Evolutionary conservation across 2,329 filamentous ascomycete genomes (phyloP).

Genomic region (Fusarium robinianum): DNA sequence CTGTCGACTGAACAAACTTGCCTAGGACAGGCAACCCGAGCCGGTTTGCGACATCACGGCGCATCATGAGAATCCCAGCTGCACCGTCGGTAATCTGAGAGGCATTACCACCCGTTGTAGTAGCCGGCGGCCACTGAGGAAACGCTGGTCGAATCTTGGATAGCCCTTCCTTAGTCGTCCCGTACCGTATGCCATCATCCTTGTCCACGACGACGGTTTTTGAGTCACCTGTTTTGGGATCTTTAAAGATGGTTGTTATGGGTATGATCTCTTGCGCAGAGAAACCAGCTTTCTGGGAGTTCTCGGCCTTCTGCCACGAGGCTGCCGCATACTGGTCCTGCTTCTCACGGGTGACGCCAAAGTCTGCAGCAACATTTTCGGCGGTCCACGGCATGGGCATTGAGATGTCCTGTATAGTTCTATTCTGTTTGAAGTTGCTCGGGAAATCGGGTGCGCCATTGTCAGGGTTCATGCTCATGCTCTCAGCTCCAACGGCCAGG

Average conservation of each 20-base stretch:
- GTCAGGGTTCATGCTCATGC: constrained; percentile 88
- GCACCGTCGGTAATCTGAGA: constrained; percentile 89
- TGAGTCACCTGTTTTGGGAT: constrained; percentile 56
- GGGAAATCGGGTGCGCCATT: constrained; percentile 77
- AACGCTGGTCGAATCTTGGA: constrained; percentile 86
- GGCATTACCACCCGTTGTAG: constrained; percentile 83
- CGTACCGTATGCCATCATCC: constrained; percentile 82
- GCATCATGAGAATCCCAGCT: constrained; percentile 81
- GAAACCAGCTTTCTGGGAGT: constrained; percentile 68
- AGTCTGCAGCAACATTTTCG: constrained; percentile 83
- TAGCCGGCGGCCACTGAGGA: constrained; percentile 69
- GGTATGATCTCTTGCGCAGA: constrained; percentile 83
- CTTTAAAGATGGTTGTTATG: constrained; percentile 71
- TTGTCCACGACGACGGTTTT: constrained; percentile 69
- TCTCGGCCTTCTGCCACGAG: constrained; percentile 73
- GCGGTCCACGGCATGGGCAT: constrained; percentile 93
- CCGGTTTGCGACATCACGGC: constrained; percentile 74
- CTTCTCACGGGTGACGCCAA: constrained; percentile 72
- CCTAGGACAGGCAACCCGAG: constrained; percentile 79
- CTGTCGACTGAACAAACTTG: constrained; percentile 77
- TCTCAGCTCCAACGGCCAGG: constrained; percentile 91
- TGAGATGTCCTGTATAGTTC: constrained; percentile 86
- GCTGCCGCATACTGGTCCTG: constrained; percentile 82
- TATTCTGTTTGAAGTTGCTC: constrained; percentile 68
- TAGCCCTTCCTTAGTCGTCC: constrained; percentile 70